phyloP scores from a whole-genome alignment of 192 early-diverging fungal genomes.

The Endogone sp. region DNA sequence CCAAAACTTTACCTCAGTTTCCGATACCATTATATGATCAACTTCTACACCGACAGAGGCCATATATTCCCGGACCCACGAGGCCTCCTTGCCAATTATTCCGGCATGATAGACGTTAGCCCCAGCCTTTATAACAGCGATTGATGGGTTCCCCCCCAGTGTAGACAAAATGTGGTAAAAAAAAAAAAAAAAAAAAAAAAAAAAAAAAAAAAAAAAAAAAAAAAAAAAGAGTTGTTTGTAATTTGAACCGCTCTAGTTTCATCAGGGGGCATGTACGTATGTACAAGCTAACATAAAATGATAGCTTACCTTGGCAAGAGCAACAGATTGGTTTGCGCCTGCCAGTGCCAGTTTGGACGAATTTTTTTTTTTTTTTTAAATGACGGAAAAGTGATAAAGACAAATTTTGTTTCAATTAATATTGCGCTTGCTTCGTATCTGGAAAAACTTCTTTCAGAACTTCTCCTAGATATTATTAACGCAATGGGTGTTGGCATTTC shows the following conservation, averaged over 20 bases:
- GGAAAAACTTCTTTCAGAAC: neutral
- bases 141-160: no score
- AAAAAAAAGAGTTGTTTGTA: no score
- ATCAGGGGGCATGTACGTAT: no score
- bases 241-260: no score
- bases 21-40: constrained; percentile 45
- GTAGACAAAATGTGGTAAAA: no score
- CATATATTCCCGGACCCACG: constrained; percentile 71
- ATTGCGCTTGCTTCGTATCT: neutral
- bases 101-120: constrained; percentile 69
- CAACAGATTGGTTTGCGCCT: constrained; percentile 90
- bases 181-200: neutral
- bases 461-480: neutral
- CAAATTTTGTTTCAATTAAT: neutral
- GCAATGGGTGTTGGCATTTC: neutral
- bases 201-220: neutral
- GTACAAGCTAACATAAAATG: no score
- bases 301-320: constrained; percentile 72
- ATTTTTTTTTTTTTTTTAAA: no score
- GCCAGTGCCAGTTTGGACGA: neutral
- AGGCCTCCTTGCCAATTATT: constrained; percentile 78
- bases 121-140: constrained; percentile 43
- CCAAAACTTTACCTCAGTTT: constrained; percentile 36
- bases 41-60: constrained; percentile 61
- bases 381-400: neutral